These are phyloP conservation scores for Neurospora sp. DNA, from an alignment of 2,329 filamentous ascomycete species.

Conservation along the genomic window DNA sequence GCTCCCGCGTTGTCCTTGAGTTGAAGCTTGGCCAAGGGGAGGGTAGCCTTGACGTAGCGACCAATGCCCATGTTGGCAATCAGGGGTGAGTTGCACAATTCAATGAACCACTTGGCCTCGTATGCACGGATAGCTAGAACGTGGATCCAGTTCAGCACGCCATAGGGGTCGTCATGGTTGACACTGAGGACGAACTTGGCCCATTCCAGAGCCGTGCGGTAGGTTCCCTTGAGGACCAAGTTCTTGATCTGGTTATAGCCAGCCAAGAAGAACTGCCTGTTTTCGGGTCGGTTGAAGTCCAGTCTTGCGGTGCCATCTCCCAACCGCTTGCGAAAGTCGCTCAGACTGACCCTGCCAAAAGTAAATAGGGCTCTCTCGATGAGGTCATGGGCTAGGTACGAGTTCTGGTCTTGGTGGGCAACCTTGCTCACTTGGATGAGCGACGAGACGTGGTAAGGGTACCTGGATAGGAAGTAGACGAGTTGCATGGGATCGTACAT, in stretches of 20 bases:
- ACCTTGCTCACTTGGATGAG: constrained; percentile 91
- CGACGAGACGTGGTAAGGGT: constrained; percentile 86
- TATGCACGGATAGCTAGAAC: constrained; percentile 73
- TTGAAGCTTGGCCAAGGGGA: constrained; percentile 67
- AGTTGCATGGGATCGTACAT: constrained; percentile 76
- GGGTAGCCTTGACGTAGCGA: constrained; percentile 63
- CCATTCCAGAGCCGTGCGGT: constrained; percentile 90
- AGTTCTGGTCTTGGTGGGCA: constrained; percentile 83
- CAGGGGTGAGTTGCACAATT: constrained; percentile 46
- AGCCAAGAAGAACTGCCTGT: constrained; percentile 86
- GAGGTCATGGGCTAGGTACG: constrained; percentile 75
- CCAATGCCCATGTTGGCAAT: constrained; percentile 7
- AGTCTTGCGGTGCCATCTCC: constrained; percentile 71
- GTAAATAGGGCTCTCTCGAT: constrained; percentile 87
- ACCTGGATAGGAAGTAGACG: constrained; percentile 61
- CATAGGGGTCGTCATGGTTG: constrained; percentile 73
- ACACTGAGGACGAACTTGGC: constrained; percentile 72
- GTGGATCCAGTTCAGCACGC: constrained; percentile 70
- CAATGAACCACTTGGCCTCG: constrained; percentile 66
- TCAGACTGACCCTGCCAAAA: constrained; percentile 81
- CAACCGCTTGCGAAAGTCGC: constrained; percentile 67
- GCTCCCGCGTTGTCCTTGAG: constrained; percentile 57
- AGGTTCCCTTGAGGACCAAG: constrained; percentile 83
- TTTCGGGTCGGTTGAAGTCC: constrained; percentile 73
- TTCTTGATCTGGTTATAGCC: constrained; percentile 83